phyloP scores from a whole-genome alignment of 306 rosid species.

The Dalbergia oliveri region DNA sequence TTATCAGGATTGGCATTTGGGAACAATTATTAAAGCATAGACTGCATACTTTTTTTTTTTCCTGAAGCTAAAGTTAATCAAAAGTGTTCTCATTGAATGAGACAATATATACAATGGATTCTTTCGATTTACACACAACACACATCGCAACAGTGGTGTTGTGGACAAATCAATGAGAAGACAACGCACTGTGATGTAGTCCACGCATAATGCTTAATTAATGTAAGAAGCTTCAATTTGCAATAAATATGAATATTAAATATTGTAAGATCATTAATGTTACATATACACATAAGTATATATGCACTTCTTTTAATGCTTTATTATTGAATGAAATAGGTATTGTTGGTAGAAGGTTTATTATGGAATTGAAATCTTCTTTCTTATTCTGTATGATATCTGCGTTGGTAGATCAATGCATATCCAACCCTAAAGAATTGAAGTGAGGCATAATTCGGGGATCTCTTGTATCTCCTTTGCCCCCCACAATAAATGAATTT shows the following conservation, averaged over 20 bases:
- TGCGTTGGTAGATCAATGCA: constrained; percentile 27
- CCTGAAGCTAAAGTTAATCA: background rate
- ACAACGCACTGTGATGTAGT: background rate
- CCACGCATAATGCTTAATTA: constrained; percentile 7
- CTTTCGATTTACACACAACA: background rate
- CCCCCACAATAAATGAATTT: constrained; percentile 42
- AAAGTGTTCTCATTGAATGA: background rate
- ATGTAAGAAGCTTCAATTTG: constrained; percentile 24
- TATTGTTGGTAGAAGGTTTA: constrained; percentile 47
- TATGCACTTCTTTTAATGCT: constrained; percentile 52
- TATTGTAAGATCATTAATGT: constrained; percentile 38
- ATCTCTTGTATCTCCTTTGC: background rate
- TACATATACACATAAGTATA: background rate
- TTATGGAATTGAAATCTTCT: constrained; percentile 41
- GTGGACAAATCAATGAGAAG: background rate
- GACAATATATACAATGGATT: background rate
- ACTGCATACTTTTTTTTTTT: background rate
- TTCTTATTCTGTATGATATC: background rate
- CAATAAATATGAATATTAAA: constrained; percentile 42
- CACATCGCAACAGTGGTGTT: background rate
- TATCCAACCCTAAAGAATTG: constrained; percentile 2
- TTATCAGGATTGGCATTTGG: background rate
- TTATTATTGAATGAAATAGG: constrained; percentile 38
- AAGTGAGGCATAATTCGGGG: constrained; percentile 33
- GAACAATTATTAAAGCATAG: background rate